Evolutionary conservation across 441 rosid species (phyloP), one percentile per base, ranked within the genome.

Genomic region (Aquilaria agallochum): DNA sequence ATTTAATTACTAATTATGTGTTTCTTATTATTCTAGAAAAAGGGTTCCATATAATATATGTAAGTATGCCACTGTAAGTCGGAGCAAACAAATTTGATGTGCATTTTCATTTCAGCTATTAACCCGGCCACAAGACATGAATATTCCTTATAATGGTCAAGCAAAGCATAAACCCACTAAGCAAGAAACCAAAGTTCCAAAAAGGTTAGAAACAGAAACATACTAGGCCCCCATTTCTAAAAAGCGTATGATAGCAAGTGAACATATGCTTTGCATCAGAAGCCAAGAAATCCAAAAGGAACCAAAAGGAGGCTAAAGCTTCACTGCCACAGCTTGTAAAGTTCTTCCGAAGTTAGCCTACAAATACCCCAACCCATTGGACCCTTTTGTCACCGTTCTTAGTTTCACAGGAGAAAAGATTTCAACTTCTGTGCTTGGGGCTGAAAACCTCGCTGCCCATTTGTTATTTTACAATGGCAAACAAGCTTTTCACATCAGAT

Each of bases 191-290:
- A 47, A 33, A 60, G 55, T 13, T 31, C n/a, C 32, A 66, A 55
- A 58, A 74, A 31, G 58, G 62, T 60, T 67, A 76, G 64, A 34
- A 59, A 76, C 66, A 57, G 33, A 68, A 67, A 60, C 67, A 51
- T 9, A 14, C 34, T 27, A 12, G 49, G 46, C 49, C 57, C 15
- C 20, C 27, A 0, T 20, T 30, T 11, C 3, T 49, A 11, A 55
- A 55, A 36, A 8, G 0, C 42, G 20, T 55, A 31, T 31, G 33
- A 52, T 11, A 31, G 56, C 42, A 34, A 42, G n/a, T 36, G 76
- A 36, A 69, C 72, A 73, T 84, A 87, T 93, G 78, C 97, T 84
- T 90, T 90, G 92, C 83, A 74, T 83, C 60, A 59, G 60, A 62
- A 68, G 63, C 50, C 49, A 83, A 77, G 88, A 85, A 79, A 85